Conservation (phyloP, 495 filamentous ascomycete species). For the Penicillium robsamsonii region DNA sequence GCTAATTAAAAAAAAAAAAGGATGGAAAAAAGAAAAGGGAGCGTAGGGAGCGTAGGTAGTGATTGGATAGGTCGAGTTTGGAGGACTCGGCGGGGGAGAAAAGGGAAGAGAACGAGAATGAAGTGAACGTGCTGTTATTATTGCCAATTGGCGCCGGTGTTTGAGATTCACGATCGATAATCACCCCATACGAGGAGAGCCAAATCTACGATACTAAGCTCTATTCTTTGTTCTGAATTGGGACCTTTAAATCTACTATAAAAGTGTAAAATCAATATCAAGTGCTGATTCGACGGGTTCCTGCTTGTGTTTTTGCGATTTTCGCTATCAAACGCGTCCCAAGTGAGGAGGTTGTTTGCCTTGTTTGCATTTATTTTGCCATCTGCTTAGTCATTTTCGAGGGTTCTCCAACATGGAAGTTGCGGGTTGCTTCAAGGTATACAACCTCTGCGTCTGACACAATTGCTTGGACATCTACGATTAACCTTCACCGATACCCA, state of each 20-base stretch:
- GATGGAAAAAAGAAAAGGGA: conserved; percentile 1
- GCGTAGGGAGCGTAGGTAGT: conserved; percentile 16
- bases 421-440: not conserved
- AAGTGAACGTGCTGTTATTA: conserved; percentile 16
- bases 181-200: not conserved
- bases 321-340: conserved; percentile 14
- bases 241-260: not conserved
- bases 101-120: conserved; percentile 21
- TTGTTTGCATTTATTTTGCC: conserved; percentile 17
- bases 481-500: not conserved
- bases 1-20: conserved; percentile 12
- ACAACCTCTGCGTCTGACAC: not conserved
- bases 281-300: conserved; percentile 9
- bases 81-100: conserved; percentile 28
- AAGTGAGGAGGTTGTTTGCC: conserved; percentile 19
- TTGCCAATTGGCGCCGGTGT: conserved; percentile 26
- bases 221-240: not conserved
- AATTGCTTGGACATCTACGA: not conserved
- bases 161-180: conserved; percentile 11
- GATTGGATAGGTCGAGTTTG: conserved; percentile 17
- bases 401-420: conserved; percentile 3
- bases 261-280: not conserved
- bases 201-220: not conserved
- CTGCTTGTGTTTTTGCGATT: conserved; percentile 15
- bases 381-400: conserved; percentile 11